Evolutionary conservation across 1,284 basidiomycete species (phyloP), one percentile per base, ranked within the genome.

Genomic region (Neolentinus lepideus): DNA sequence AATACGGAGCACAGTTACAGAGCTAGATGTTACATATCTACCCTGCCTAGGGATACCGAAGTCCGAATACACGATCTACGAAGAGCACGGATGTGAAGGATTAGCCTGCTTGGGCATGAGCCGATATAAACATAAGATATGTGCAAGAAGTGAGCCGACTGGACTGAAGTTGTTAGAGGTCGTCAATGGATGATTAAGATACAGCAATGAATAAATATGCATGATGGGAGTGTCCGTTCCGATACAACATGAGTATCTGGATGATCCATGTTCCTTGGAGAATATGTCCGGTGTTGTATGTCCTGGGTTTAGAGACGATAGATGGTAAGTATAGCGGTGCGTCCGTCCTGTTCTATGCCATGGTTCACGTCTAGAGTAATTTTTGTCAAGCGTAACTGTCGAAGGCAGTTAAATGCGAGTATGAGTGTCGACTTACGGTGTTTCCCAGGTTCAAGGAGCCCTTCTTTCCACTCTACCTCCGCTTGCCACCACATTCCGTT

Each of bases 331-430:
- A 92, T 71, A 14, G 90, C 90, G n/a, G 91, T 79, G 33, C 76
- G 77, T 4, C 90, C 90, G 63, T 92, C 90, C 66, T 90, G 87
- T 3, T 79, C 73, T 52, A 92, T 92, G 46, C 75, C 81, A 63
- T 92, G 90, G 63, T 92, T 92, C 35, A 92, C 76, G 54, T 85
- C 88, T 89, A 62, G 12, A 9, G 10, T 1, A 35, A 43, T 19
- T 31, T 9, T 61, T 59, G 54, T 52, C 26, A 51, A 35, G 29
- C 58, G 52, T 12, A 43, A 29, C 50, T 9, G 16, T 54, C 56
- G 43, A 55, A 33, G 12, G 36, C 8, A 24, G 16, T n/a, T 43
- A 27, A 12, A 4, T 12, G 12, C 29, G 29, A 12, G 12, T 31
- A 12, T 6, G 29, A 31, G 4, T 4, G 29, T 22, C 9, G n/a